Percentiles rank a stretch among this genome's conserved stretches.
Evolutionary conservation across 495 filamentous ascomycete species (phyloP).

Genomic region (Penicillium cataractarum): DNA sequence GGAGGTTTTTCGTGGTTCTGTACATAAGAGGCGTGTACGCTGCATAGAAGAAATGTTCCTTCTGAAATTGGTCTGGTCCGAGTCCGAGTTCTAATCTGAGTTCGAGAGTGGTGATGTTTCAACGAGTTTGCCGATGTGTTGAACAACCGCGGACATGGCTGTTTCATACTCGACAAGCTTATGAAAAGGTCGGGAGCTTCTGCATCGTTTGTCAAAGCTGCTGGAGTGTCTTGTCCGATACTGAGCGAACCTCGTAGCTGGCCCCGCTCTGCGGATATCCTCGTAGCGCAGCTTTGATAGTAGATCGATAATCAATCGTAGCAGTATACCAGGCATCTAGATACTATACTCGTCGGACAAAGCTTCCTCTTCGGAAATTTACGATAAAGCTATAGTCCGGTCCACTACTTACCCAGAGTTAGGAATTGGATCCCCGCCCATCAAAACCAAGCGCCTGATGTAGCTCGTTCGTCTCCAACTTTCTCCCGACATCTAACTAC

Average conservation of each 20-base stretch:
- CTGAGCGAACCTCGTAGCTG: neutral
- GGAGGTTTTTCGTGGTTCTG: conserved; percentile 34
- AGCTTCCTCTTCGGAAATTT: neutral
- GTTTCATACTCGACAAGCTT: neutral
- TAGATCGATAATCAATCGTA: neutral
- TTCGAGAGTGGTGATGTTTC: too few relatives aligned
- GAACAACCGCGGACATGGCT: neutral
- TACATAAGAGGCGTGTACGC: conserved; percentile 52
- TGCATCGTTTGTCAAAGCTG: neutral
- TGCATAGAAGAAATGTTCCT: conserved; percentile 39
- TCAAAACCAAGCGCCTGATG: neutral
- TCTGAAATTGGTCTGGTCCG: conserved; percentile 4
- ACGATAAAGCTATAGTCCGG: neutral
- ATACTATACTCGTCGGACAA: neutral
- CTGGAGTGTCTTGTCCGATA: too few relatives aligned
- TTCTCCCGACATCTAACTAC: neutral
- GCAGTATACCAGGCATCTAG: neutral
- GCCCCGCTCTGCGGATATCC: neutral
- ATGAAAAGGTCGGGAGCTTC: neutral
- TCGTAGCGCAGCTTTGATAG: neutral
- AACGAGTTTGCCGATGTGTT: neutral
- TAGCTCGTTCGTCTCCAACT: neutral
- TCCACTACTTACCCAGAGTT: neutral
- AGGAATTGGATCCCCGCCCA: neutral
- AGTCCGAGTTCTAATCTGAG: neutral